Base-by-base conservation (phyloP, 352 stramenopile genomes). In the Phytophthora fragariaefolia region DNA sequence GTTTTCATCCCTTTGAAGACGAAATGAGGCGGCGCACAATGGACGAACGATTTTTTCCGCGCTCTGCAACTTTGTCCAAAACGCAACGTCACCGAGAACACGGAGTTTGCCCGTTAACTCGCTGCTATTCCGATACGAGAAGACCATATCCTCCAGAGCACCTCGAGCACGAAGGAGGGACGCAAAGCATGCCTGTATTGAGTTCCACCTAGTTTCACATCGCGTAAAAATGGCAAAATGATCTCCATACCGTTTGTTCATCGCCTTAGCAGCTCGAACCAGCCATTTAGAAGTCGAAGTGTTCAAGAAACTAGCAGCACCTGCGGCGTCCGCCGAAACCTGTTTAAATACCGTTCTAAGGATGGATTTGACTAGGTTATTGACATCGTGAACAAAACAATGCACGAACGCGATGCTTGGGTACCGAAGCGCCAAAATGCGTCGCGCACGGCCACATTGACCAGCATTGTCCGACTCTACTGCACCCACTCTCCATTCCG, bases 291-390 rank as follows among this genome's bases (percentile, higher is more conserved):
- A 63, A 49, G 57, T 63, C 4, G 57, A 73, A 13, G n/a, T 52
- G 27, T 52, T 68, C 9, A 68, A 54, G 40, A 23, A 55, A 27
- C n/a, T 43, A 3, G 57, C 50, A 10, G 38, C 63, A 46, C 23
- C 43, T 18, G 61, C n/a, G n/a, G n/a, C n/a, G n/a, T n/a, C n/a
- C n/a, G n/a, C n/a, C n/a, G n/a, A n/a, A n/a, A n/a, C n/a, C 10
- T 28, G 8, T 23, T 42, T 27, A 17, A 58, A 70, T 23, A 30
- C 30, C 0, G 54, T 58, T 17, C n/a, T 66, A 38, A 8, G 18
- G 4, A 75, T 46, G 9, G 30, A 10, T 53, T 75, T 65, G 2
- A 71, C 50, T 15, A 65, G 48, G 28, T 71, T 68, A 27, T 71
- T 75, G 10, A 75, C 9, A 50, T 58, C 56, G 18, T 71, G 50